Evolutionary conservation across 306 rosid genomes (phyloP).

Genomic region (Vigna trinervia): DNA sequence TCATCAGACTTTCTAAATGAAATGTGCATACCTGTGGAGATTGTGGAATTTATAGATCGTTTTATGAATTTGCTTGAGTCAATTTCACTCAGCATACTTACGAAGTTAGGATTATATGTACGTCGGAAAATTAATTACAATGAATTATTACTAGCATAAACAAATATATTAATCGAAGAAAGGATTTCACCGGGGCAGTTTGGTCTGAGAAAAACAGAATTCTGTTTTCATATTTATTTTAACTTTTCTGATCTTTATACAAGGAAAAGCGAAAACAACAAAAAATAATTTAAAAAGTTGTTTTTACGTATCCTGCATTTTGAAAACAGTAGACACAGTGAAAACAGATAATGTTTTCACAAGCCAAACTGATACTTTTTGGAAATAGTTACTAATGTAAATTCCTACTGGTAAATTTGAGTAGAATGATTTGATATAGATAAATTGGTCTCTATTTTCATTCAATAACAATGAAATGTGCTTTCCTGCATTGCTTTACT

Average conservation of each 20-base stretch:
- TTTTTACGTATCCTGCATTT: neutral
- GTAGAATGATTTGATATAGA: constrained; percentile 5
- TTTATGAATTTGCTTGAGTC: neutral
- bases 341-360: neutral
- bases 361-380: neutral
- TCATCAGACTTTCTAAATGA: neutral
- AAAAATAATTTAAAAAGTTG: neutral
- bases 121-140: neutral
- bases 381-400: neutral
- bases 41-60: neutral
- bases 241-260: neutral
- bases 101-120: neutral
- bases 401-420: neutral
- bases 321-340: neutral
- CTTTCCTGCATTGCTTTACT: constrained; percentile 31
- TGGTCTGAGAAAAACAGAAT: neutral
- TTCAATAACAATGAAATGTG: constrained; percentile 30
- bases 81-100: neutral
- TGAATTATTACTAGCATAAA: neutral
- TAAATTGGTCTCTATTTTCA: constrained; percentile 29
- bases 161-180: constrained; percentile 6
- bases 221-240: neutral
- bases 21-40: neutral
- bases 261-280: neutral
- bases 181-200: neutral